phyloP scores from a whole-genome alignment of 371 early-diverging fungal species.

The Coemansia sp. region DNA sequence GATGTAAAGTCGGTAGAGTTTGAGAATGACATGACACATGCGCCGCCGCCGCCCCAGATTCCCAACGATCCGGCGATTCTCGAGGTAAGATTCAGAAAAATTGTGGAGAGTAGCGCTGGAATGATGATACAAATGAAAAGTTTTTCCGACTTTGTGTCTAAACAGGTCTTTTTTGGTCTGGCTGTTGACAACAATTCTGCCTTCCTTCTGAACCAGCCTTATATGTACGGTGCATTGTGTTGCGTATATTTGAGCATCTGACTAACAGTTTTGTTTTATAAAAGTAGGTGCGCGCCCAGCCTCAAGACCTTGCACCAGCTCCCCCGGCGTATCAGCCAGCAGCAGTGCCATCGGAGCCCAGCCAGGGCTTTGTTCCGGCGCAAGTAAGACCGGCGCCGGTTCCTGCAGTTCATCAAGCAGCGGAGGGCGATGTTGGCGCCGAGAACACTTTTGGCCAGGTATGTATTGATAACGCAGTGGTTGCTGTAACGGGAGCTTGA shows the following conservation, averaged over 20 bases:
- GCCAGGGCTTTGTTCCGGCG: background rate
- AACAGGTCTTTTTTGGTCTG: slow-evolving; percentile 7
- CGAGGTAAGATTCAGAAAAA: slow-evolving; percentile 58
- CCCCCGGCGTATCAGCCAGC: background rate
- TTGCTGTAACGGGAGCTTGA: background rate
- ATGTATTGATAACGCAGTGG: background rate
- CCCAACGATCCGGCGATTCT: slow-evolving; percentile 90
- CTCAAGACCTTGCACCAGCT: background rate
- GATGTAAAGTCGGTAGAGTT: slow-evolving; percentile 94
- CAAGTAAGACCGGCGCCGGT: background rate
- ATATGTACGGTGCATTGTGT: background rate
- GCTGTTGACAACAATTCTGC: slow-evolving; percentile 44
- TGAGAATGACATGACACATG: slow-evolving; percentile 60
- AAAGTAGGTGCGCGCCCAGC: slow-evolving; percentile 3
- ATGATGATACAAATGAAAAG: slow-evolving; percentile 35
- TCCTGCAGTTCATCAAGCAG: background rate
- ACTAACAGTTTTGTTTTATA: background rate
- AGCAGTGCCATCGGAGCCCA: background rate
- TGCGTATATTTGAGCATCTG: background rate
- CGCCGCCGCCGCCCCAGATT: slow-evolving; percentile 59
- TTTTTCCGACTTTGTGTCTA: slow-evolving; percentile 43
- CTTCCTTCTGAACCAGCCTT: slow-evolving; percentile 33
- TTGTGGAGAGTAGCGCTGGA: background rate
- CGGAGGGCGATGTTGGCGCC: background rate
- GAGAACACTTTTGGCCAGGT: slow-evolving; percentile 2